Evolutionary conservation across 169 alveolate species (phyloP), one percentile per base, ranked within the genome.

Genomic region (Plasmodium sp.): DNA sequence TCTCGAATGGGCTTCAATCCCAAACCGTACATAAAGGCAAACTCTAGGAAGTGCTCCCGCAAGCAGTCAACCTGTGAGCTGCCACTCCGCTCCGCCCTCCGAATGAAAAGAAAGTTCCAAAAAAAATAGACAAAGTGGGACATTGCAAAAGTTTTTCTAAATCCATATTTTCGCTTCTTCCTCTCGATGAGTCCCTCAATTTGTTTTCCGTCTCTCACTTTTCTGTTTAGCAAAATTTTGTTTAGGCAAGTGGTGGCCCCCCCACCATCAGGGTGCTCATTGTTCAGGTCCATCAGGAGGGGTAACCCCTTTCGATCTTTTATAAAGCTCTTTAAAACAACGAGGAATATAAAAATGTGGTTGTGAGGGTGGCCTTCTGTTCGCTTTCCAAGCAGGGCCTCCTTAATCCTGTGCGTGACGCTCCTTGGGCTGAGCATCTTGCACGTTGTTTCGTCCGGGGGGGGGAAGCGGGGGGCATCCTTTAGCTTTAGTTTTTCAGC

Each of bases 311-410:
- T 75, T 31, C 67, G 72, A 34, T 86, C 27, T 71, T 86, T 77
- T 54, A 86, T 77, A 86, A 86, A 86, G 43, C 93, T 86, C 81
- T 86, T 86, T 75, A 75, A 86, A 36, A 77, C 82, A 16, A 75
- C 51, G n/a, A 86, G 71, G 34, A 86, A 86, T 31, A 86, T 3
- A 36, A 27, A 77, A 54, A 86, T 75, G 43, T 86, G 88, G 45
- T 75, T 86, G 0, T 84, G 34, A 0, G 6, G 1, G 1, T 31
- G 1, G 7, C 14, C 2, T 71, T 72, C 56, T 5, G 9, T 41
- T 31, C 72, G 48, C 18, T 84, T 67, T 36, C 14, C 34, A 22
- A 84, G 75, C 45, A 84, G 62, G 2, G 27, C 39, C 9, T 67
- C 39, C 14, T 56, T 84, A 71, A 84, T 84, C 56, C 83, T 41